Base-by-base conservation (phyloP, 139 green algal species). In the Coelastrella sp. region DNA sequence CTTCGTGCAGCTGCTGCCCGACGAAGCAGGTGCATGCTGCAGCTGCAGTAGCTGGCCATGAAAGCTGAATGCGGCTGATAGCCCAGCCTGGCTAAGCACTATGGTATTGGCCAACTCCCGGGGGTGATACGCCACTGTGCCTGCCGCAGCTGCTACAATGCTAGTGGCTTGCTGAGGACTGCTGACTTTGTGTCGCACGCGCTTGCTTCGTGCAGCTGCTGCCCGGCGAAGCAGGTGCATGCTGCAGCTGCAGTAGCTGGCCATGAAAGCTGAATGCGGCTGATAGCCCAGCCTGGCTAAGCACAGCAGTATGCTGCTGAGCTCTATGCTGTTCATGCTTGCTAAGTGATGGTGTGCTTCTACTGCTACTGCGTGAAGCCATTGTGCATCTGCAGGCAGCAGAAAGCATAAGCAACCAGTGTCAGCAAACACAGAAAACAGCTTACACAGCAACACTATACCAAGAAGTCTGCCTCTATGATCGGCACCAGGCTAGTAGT, bases 21-120 rank as follows among this genome's bases (percentile, higher is more conserved):
- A 4, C 14, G 47, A 2, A 81, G 68, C 60, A 81, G 13, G 11
- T 20, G 11, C 13, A 14, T 59, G 61, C 86, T 83, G 59, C 56
- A 22, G 59, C 60, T 76, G 47, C 77, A 86, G 54, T 23, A 85
- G 7, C 54, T 13, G 5, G 19, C 47, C 64, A 78, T 66, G 2
- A 77, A 76, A 14, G 77, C 20, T 7, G n/a, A 14, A 16, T 32
- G 5, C 3, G 60, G 77, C 17, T 32, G 22, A 54, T 65, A 20
- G 4, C 17, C n/a, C 20, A 86, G 20, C 22, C 77, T 77, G 10
- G 87, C 64, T 7, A 91, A 22, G 64, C 73, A 66, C 8, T n/a
- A n/a, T n/a, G 0, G 88, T 91, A 59, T 79, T 83, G 4, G 80
- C 57, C 20, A 91, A 65, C 6, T 14, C 19, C 71, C 88, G 88